A percentile compares a stretch with the other conserved stretches of the same genome.
Conservation (phyloP, 257 asterid genomes). For the Solanum sitiens region DNA sequence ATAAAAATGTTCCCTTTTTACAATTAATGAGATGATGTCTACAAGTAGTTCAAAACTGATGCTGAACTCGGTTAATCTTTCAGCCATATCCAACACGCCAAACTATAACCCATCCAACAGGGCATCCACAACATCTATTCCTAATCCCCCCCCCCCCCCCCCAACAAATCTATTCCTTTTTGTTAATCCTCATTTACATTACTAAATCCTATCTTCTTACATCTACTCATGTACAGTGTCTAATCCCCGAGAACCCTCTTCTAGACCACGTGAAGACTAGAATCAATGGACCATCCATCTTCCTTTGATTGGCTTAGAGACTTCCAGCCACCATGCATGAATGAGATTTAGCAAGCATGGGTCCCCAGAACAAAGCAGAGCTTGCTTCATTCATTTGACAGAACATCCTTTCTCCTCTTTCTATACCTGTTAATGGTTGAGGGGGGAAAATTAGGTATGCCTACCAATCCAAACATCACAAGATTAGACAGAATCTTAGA, state of each 20-base stretch:
- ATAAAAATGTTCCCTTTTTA: neutral
- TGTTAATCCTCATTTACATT: slow-evolving; percentile 45
- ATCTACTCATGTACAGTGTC: slow-evolving; percentile 47
- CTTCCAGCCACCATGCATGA: neutral
- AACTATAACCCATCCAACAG: neutral
- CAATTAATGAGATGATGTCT: neutral
- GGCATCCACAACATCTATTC: neutral
- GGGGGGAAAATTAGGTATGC: neutral
- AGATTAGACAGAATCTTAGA: neutral
- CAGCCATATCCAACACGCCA: neutral
- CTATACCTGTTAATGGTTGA: neutral
- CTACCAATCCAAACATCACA: neutral
- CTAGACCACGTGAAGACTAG: neutral
- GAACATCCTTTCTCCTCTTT: neutral
- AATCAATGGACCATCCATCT: neutral
- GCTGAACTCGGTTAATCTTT: neutral
- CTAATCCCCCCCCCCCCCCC: neutral
- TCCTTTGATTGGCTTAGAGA: neutral
- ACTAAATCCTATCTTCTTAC: slow-evolving; percentile 34
- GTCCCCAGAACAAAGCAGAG: neutral
- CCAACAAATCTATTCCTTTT: slow-evolving; percentile 7
- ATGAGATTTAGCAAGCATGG: neutral
- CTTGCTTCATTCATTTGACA: neutral
- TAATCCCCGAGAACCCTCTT: slow-evolving; percentile 15
- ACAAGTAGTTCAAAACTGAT: neutral